Evolutionary conservation across 2,329 filamentous ascomycete genomes (phyloP), one percentile per base, ranked within the genome.

Genomic region (Trichocomaceae sp.): DNA sequence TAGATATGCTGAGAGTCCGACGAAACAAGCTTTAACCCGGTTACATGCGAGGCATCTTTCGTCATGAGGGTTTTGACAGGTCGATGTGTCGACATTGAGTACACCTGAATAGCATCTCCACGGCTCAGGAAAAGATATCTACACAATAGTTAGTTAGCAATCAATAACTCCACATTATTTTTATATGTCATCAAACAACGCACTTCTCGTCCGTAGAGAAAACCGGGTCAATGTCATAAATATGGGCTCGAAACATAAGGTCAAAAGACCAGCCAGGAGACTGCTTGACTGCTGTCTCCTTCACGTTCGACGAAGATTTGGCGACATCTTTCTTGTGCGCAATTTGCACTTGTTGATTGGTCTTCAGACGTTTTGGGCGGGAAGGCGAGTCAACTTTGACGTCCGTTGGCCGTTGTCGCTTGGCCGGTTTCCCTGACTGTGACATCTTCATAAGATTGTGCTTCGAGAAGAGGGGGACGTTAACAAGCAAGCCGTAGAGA

Each of bases 1-100:
- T 81, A 81, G 6, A 84, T 64, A 47, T 78, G 67, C 63, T 80
- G 69, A 58, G 77, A 62, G 68, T 83, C 74, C 49, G 66, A 63
- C 29, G 73, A 72, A 53, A 77, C 84, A 31, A 83, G 61, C 19
- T 75, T 73, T 63, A 78, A 83, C 22, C 76, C 75, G 20, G 76
- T 71, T 20, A 85, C 72, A 10, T 66, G 69, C 20, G 75, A 69
- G 63, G 71, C 66, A 61, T 75, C 60, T n/a, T 72, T 69, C 26
- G 85, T 59, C 12, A 80, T 74, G 48, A 96, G 85, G 54, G 84
- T 83, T 61, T 89, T 84, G 46, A 89, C 77, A 20, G 95, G 81
- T 49, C 95, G 81, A 1, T 93, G 97, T 53, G 90, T 90, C 60
- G 82, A 77, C 29, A 88, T 83, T 1, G 88, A 87, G 71, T 93